A percentile compares a stretch with the other conserved stretches of the same genome.
phyloP scores from a whole-genome alignment of 768 basidiomycete genomes.

The Phaeotremella fagi region DNA sequence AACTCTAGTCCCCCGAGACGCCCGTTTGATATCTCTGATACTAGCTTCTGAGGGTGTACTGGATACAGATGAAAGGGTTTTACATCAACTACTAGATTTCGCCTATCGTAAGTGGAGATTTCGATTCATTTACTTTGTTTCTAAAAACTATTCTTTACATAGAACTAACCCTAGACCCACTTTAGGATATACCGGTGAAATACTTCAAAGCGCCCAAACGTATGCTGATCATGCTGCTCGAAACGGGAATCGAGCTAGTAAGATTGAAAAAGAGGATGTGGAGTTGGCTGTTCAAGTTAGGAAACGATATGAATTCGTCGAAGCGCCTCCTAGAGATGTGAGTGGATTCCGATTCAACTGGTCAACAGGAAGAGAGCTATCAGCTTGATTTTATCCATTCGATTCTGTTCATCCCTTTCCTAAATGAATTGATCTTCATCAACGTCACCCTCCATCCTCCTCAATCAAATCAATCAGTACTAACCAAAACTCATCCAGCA shows the following conservation, averaged over 20 bases:
- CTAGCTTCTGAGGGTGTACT: slow-evolving; percentile 50
- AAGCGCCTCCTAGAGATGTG: slow-evolving; percentile 51
- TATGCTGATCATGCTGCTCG: slow-evolving; percentile 50
- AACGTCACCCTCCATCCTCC: too few species aligned
- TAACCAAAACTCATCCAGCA: slow-evolving; percentile 37
- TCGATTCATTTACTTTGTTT: not conserved
- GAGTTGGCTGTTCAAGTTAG: slow-evolving; percentile 50
- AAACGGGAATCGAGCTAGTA: slow-evolving; percentile 20
- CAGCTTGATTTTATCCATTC: too few species aligned
- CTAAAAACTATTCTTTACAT: too few species aligned
- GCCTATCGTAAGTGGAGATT: slow-evolving; percentile 47
- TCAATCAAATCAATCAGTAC: not conserved
- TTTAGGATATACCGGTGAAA: slow-evolving; percentile 51
- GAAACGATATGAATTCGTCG: slow-evolving; percentile 48
- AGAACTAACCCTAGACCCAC: too few species aligned
- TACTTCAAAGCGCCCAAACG: slow-evolving; percentile 47
- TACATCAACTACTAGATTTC: slow-evolving; percentile 52
- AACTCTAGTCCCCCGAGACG: slow-evolving; percentile 49
- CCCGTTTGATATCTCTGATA: slow-evolving; percentile 50
- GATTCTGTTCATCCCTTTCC: too few species aligned
- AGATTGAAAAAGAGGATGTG: slow-evolving; percentile 48
- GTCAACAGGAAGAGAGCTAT: too few species aligned
- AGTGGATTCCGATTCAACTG: slow-evolving; percentile 12
- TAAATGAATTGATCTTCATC: too few species aligned
- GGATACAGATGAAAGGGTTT: slow-evolving; percentile 51